Conservation (phyloP, 768 basidiomycete species). For the Lactarius trivialis region DNA sequence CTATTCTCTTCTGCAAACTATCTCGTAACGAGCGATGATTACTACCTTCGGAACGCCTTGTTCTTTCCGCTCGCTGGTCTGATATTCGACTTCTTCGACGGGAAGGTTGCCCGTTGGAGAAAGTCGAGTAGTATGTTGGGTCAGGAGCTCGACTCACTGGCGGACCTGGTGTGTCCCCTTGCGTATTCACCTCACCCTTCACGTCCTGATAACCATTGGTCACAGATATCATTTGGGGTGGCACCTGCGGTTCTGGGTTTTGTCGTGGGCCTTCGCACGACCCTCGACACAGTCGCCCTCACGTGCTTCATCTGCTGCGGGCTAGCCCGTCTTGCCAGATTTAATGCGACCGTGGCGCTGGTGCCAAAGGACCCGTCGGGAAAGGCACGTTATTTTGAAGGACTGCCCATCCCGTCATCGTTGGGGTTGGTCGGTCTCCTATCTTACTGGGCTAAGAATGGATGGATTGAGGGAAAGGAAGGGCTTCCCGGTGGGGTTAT, state of each 20-base stretch:
- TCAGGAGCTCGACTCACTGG: slow-evolving; percentile 95
- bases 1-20: slow-evolving; percentile 91
- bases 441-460: slow-evolving; percentile 75
- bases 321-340: slow-evolving; percentile 91
- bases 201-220: neutral
- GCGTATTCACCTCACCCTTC: slow-evolving; percentile 4
- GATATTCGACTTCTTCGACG: slow-evolving; percentile 96
- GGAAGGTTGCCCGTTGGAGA: slow-evolving; percentile 96
- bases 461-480: slow-evolving; percentile 74
- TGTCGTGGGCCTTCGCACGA: slow-evolving; percentile 82
- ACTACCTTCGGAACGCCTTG: slow-evolving; percentile 82
- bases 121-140: slow-evolving; percentile 93
- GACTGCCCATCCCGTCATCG: slow-evolving; percentile 91
- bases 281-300: slow-evolving; percentile 81
- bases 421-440: slow-evolving; percentile 72
- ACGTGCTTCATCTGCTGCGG: slow-evolving; percentile 94
- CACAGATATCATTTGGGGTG: slow-evolving; percentile 93
- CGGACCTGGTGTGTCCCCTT: slow-evolving; percentile 69
- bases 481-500: slow-evolving; percentile 73
- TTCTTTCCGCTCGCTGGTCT: slow-evolving; percentile 86
- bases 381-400: slow-evolving; percentile 94
- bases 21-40: slow-evolving; percentile 69
- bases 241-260: slow-evolving; percentile 94
- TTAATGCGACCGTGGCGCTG: slow-evolving; percentile 96
- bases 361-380: slow-evolving; percentile 83